Evolutionary conservation across 768 basidiomycete genomes (phyloP).

Genomic region (Leccinellum albellum): DNA sequence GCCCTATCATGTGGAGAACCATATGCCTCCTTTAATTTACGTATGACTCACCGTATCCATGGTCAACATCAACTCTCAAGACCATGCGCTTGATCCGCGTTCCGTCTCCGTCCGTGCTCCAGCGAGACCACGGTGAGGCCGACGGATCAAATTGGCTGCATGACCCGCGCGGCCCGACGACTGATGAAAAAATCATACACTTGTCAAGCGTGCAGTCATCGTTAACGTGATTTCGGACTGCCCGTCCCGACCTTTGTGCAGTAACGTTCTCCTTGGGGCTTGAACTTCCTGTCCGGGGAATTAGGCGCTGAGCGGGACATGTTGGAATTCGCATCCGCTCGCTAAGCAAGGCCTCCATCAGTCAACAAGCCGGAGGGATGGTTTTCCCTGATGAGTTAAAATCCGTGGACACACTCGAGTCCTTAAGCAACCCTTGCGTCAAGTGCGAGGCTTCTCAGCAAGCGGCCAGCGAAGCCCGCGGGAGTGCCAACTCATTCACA

Average conservation of each 20-base stretch:
- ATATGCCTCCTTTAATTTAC: slow-evolving; percentile 4
- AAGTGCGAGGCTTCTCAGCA: slow-evolving; percentile 17
- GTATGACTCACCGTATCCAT: slow-evolving; percentile 17
- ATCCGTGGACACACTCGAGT: slow-evolving; percentile 15
- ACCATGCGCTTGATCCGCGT: not conserved
- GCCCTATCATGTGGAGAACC: not conserved
- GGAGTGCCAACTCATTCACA: slow-evolving; percentile 5
- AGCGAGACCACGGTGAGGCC: slow-evolving; percentile 13
- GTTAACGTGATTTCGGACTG: slow-evolving; percentile 13
- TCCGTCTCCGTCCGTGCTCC: slow-evolving; percentile 16
- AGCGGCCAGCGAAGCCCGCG: slow-evolving; percentile 19
- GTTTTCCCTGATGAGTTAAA: slow-evolving; percentile 7
- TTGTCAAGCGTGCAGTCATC: not conserved
- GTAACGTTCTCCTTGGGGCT: not conserved
- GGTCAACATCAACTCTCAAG: not conserved
- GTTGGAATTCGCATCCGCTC: not conserved
- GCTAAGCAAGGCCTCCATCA: slow-evolving; percentile 13
- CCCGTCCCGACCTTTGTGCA: slow-evolving; percentile 6
- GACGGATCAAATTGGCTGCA: not conserved
- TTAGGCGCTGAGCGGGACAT: slow-evolving; percentile 10
- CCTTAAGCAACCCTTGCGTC: slow-evolving; percentile 10
- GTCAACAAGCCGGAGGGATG: slow-evolving; percentile 2
- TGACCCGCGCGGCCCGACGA: not conserved
- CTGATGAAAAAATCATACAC: not conserved
- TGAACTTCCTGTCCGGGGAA: slow-evolving; percentile 20